phyloP scores from a whole-genome alignment of 768 basidiomycete genomes.

The Pleurotus giganteus region DNA sequence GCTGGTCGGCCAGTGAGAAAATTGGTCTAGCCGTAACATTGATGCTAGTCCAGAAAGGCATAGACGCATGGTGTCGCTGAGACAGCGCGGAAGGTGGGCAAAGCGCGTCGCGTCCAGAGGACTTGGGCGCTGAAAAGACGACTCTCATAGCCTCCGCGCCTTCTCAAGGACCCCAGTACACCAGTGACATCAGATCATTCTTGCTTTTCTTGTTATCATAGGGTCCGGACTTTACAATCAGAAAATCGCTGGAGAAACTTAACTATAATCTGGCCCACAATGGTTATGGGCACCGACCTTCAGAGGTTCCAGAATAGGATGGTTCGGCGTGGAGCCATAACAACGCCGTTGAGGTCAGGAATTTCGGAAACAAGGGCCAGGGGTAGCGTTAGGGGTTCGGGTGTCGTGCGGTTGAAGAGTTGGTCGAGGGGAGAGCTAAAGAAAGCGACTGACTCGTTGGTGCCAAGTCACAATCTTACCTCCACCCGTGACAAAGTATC shows the following conservation, averaged over 20 bases:
- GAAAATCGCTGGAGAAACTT: slow-evolving; percentile 7
- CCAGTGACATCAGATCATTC: neutral
- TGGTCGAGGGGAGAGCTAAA: no score
- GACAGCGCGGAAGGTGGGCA: neutral
- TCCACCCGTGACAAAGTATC: no score
- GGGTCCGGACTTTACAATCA: neutral
- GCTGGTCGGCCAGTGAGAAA: neutral
- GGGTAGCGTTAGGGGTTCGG: no score
- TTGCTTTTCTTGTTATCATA: neutral
- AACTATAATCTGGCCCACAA: neutral
- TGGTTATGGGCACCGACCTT: no score
- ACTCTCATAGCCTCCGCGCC: neutral
- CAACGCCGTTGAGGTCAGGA: no score
- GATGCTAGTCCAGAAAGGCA: neutral
- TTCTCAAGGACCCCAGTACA: slow-evolving; percentile 4
- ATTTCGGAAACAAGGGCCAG: no score
- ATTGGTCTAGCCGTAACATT: neutral
- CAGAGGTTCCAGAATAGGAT: no score
- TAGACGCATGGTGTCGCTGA: neutral
- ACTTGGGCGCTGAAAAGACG: neutral
- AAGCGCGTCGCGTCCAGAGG: neutral
- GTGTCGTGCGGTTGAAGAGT: no score
- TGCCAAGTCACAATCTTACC: no score
- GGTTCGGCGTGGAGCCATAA: no score
- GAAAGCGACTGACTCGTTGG: no score